These are phyloP conservation scores for Croton laevigatus DNA, from an alignment of 441 rosid species.

Conservation along the genomic window DNA sequence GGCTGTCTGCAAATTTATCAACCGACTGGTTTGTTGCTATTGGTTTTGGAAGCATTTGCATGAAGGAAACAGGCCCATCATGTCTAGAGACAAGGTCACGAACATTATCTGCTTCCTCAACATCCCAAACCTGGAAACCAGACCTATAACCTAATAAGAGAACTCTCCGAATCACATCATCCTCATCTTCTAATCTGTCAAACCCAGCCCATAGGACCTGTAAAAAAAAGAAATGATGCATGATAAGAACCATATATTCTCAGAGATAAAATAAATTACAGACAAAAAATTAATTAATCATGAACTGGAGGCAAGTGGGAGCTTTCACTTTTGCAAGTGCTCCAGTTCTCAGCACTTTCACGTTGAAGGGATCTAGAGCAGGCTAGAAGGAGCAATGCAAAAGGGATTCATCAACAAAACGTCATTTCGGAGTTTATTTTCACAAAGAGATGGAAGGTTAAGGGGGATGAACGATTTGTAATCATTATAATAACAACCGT, in stretches of 20 bases:
- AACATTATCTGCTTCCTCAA: constrained; percentile 80
- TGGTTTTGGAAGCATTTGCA: constrained; percentile 82
- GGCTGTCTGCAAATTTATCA: constrained; percentile 50
- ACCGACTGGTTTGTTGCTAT: constrained; percentile 30
- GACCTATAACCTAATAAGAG: constrained; percentile 76
- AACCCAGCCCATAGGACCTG: constrained; percentile 96
- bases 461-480: too few species aligned
- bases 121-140: constrained; percentile 98
- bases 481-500: too few species aligned
- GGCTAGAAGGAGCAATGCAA: not conserved
- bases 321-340: not conserved
- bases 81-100: constrained; percentile 65
- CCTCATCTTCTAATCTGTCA: constrained; percentile 73
- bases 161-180: constrained; percentile 46
- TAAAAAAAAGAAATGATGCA: constrained; percentile 18
- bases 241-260: not conserved
- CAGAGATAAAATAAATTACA: not conserved
- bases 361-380: not conserved
- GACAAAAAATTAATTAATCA: not conserved
- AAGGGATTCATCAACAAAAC: not conserved
- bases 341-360: not conserved
- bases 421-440: not conserved
- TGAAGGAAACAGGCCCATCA: constrained; percentile 74
- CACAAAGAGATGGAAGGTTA: not conserved
- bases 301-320: not conserved